Conservation (phyloP, 2,329 filamentous ascomycete species). For the Pseudogymnoascus sp. region DNA sequence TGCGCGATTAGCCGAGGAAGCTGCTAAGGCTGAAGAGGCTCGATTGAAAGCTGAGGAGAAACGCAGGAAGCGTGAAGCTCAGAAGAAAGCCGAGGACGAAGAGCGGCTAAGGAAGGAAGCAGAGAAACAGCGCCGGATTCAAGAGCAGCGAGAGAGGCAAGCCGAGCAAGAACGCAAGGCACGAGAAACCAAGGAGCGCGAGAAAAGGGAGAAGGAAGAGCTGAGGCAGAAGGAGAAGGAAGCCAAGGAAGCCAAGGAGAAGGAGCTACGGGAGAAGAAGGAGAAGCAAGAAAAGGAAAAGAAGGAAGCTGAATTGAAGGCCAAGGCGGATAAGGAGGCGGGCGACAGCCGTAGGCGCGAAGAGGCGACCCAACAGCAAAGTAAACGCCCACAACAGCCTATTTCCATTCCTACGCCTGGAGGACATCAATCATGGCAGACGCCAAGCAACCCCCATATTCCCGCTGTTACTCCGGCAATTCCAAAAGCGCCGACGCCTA, state of each 20-base stretch:
- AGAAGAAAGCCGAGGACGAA: slow-evolving; percentile 85
- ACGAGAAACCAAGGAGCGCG: slow-evolving; percentile 69
- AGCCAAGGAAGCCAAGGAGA: slow-evolving; percentile 58
- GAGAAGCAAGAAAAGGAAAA: slow-evolving; percentile 53
- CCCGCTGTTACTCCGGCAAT: slow-evolving; percentile 71
- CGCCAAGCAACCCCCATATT: slow-evolving; percentile 68
- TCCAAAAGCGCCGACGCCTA: slow-evolving; percentile 75
- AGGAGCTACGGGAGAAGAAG: slow-evolving; percentile 47
- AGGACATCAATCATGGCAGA: slow-evolving; percentile 51
- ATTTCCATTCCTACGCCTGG: slow-evolving; percentile 41
- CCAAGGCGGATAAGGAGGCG: slow-evolving; percentile 36
- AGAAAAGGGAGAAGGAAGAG: slow-evolving; percentile 80
- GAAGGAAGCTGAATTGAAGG: slow-evolving; percentile 49
- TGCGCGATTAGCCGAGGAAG: slow-evolving; percentile 66
- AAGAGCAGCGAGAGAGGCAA: slow-evolving; percentile 80
- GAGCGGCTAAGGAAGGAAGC: slow-evolving; percentile 78
- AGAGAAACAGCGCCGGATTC: slow-evolving; percentile 69
- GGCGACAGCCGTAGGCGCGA: slow-evolving; percentile 45
- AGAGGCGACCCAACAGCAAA: slow-evolving; percentile 38
- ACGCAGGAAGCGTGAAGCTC: slow-evolving; percentile 81
- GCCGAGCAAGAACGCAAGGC: slow-evolving; percentile 79
- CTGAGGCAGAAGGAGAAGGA: slow-evolving; percentile 74
- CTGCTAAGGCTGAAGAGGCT: slow-evolving; percentile 73
- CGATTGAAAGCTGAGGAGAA: slow-evolving; percentile 80
- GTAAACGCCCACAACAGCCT: slow-evolving; percentile 33